Evolutionary conservation across 1,284 basidiomycete genomes (phyloP).

Genomic region (Acaromyces ingoldii): DNA sequence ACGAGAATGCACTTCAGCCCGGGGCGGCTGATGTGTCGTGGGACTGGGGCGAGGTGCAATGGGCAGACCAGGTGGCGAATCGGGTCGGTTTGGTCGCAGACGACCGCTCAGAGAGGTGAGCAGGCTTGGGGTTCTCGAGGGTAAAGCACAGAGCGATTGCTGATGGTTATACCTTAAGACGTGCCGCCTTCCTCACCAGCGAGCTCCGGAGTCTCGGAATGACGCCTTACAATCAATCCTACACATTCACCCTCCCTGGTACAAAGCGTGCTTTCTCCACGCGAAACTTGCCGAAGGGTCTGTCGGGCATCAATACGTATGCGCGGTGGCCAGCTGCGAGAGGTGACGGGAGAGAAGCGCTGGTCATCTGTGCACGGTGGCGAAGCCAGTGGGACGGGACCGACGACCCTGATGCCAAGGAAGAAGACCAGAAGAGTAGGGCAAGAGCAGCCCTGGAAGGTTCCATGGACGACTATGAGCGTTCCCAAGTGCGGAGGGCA

Average conservation of each 20-base stretch:
- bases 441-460: slow-evolving; percentile 22
- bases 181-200: slow-evolving; percentile 23
- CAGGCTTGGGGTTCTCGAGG: not conserved
- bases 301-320: slow-evolving; percentile 71
- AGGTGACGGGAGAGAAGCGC: slow-evolving; percentile 80
- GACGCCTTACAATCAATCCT: slow-evolving; percentile 17
- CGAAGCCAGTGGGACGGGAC: slow-evolving; percentile 56
- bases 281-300: slow-evolving; percentile 11
- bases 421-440: too few species aligned
- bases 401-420: slow-evolving; percentile 52
- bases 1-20: slow-evolving; percentile 50
- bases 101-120: slow-evolving; percentile 1
- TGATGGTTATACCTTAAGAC: not conserved
- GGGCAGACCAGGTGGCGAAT: slow-evolving; percentile 2
- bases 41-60: slow-evolving; percentile 21
- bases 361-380: slow-evolving; percentile 86
- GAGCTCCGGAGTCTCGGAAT: slow-evolving; percentile 37
- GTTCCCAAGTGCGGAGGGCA: slow-evolving; percentile 54
- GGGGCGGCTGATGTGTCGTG: slow-evolving; percentile 33
- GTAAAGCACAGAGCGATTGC: not conserved
- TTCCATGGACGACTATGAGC: not conserved
- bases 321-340: slow-evolving; percentile 76
- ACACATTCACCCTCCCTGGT: slow-evolving; percentile 12
- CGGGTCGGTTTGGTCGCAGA: not conserved
- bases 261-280: slow-evolving; percentile 2